phyloP scores from a whole-genome alignment of 2,329 filamentous ascomycete species.

The Aureobasidium sp. region DNA sequence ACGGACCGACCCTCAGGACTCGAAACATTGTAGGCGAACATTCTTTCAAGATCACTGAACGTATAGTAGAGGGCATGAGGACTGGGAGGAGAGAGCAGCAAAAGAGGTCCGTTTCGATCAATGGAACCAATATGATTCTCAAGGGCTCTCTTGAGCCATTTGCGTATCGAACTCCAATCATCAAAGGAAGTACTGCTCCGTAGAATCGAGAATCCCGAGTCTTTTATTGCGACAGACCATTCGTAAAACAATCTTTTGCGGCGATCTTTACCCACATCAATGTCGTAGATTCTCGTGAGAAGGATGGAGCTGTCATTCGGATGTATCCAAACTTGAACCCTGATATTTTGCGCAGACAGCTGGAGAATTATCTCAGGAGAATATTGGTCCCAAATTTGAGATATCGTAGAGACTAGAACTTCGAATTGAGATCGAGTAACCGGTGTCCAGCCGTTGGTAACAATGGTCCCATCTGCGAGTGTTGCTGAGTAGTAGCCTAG shows the following conservation, averaged over 20 bases:
- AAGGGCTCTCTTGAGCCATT: background rate
- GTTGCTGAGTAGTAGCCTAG: background rate
- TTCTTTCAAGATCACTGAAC: too few species aligned
- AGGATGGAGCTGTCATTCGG: background rate
- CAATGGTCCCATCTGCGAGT: conserved; percentile 1
- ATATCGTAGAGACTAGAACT: background rate
- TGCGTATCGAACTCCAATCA: background rate
- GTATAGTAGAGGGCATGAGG: background rate
- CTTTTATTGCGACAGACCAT: too few species aligned
- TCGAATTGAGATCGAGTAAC: background rate
- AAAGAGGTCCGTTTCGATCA: background rate
- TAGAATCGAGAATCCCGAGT: background rate
- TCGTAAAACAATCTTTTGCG: background rate
- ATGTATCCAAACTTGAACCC: background rate
- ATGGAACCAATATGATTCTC: background rate
- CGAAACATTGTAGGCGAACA: background rate
- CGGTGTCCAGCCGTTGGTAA: too few species aligned
- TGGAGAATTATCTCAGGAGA: background rate
- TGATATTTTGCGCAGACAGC: background rate
- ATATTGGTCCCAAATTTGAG: background rate
- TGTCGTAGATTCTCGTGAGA: background rate
- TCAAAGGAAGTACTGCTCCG: too few species aligned
- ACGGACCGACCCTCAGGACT: background rate
- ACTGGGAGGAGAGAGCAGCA: background rate
- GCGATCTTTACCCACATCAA: background rate